Evolutionary conservation across 2,329 filamentous ascomycete genomes (phyloP).

Genomic region (Trichoderma sp.): DNA sequence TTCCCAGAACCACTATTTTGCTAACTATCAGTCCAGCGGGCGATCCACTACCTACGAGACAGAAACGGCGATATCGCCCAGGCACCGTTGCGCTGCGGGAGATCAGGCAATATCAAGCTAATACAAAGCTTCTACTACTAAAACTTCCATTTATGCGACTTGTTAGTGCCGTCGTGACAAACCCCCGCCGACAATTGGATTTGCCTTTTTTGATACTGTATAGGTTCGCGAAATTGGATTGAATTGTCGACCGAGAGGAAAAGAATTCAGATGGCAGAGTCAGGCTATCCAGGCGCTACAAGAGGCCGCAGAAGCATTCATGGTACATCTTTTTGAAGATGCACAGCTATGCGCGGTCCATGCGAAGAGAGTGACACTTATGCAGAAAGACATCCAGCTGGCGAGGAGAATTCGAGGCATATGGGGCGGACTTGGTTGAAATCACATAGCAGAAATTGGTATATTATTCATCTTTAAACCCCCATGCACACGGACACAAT

Average conservation of each 20-base stretch:
- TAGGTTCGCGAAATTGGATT: slow-evolving; percentile 69
- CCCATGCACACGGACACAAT: slow-evolving; percentile 1
- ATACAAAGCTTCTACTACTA: slow-evolving; percentile 81
- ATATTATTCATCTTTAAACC: slow-evolving; percentile 27
- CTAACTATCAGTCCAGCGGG: slow-evolving; percentile 58
- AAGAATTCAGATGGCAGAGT: slow-evolving; percentile 90
- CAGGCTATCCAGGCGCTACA: slow-evolving; percentile 92
- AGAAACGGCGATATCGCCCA: slow-evolving; percentile 69
- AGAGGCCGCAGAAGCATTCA: slow-evolving; percentile 93
- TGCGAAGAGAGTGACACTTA: slow-evolving; percentile 94
- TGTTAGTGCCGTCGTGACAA: slow-evolving; percentile 39
- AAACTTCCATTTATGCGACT: slow-evolving; percentile 82
- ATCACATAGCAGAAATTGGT: slow-evolving; percentile 26
- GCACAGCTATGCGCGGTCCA: slow-evolving; percentile 92
- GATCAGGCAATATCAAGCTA: slow-evolving; percentile 88
- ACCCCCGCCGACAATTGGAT: background rate
- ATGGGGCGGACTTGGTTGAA: slow-evolving; percentile 67
- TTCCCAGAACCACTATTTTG: background rate
- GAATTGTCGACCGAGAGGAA: slow-evolving; percentile 61
- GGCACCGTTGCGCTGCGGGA: slow-evolving; percentile 89
- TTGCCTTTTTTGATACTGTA: slow-evolving; percentile 7
- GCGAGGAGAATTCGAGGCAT: slow-evolving; percentile 78
- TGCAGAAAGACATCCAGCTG: slow-evolving; percentile 97
- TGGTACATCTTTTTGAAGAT: slow-evolving; percentile 89
- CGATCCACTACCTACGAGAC: slow-evolving; percentile 68